Evolutionary conservation across 2,329 filamentous ascomycete genomes (phyloP), one percentile per base, ranked within the genome.

Genomic region (Fusarium hostae): DNA sequence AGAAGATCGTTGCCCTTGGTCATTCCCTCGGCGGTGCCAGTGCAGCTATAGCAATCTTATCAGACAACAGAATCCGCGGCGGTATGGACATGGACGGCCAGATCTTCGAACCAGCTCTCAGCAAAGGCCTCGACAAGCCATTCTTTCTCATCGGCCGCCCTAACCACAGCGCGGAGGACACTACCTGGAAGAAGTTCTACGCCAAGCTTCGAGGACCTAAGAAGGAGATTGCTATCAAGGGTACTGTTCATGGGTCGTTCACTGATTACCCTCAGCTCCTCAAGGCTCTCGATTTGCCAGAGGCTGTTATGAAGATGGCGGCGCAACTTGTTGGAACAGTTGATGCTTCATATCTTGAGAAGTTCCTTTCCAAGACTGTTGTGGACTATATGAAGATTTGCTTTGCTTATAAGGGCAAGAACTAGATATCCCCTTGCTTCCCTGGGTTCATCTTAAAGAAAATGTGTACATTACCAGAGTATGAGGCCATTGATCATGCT

Each of bases 71-170:
- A 5, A 77, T 85, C 59, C 61, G 69, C 0, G 82, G 77, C 1
- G 84, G 83, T 7, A 69, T 84, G 3, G 77, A 84, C 50, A 32
- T 86, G 12, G 84, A 86, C 65, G 84, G 84, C 9, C 63, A 67
- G 2, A 55, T 84, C 1, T 77, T 78, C 41, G 76, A 77, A 6
- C 76, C 80, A 0, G 79, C 75, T 6, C 72, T 79, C 8, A 65
- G 70, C 24, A 61, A 62, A 4, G 80, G 79, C 1, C 68, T 81
- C 2, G 45, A 71, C 6, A 72, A 73, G 32, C 79, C 80, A 0
- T 81, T 82, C 51, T 54, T 79, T 2, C 68, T 79, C 0, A 70
- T 81, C 7, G 80, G 81, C 0, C 75, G 79, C 7, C 72, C 74
- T 2, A 66, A 68, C 5, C 81, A 82, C 43, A 41, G 59, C 9